phyloP scores from a whole-genome alignment of 768 basidiomycete genomes.

The Phlebiopsis gigantea region DNA sequence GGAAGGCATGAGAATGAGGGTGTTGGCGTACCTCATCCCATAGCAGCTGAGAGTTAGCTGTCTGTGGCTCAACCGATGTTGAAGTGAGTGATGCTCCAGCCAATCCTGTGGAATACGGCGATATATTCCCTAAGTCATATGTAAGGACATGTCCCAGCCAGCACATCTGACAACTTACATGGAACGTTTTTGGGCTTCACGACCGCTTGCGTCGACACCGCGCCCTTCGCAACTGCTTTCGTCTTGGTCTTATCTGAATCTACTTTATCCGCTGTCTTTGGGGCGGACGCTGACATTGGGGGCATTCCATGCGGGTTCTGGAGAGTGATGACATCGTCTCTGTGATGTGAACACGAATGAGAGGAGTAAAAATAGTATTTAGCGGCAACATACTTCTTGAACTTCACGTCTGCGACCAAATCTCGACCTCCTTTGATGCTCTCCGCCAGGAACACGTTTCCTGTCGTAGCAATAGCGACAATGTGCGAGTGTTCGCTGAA shows the following conservation, averaged over 20 bases:
- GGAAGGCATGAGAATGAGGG: neutral
- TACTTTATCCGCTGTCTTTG: constrained; percentile 11
- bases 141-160: constrained; percentile 1
- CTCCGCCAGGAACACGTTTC: constrained; percentile 91
- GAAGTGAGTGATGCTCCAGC: constrained; percentile 93
- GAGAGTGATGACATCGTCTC: constrained; percentile 87
- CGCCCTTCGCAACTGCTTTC: constrained; percentile 21
- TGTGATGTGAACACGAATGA: constrained; percentile 21
- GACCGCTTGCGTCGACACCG: constrained; percentile 32
- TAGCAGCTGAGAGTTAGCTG: constrained; percentile 69
- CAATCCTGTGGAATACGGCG: constrained; percentile 86
- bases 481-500: constrained; percentile 97
- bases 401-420: constrained; percentile 77
- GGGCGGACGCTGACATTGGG: constrained; percentile 47
- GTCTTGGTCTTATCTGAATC: constrained; percentile 26
- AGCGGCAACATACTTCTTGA: constrained; percentile 60
- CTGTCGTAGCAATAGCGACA: constrained; percentile 82
- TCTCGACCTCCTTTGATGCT: constrained; percentile 85
- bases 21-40: constrained; percentile 75
- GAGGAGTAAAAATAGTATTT: neutral
- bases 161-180: constrained; percentile 40
- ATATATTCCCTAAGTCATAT: constrained; percentile 65
- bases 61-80: constrained; percentile 80
- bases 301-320: constrained; percentile 85
- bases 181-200: constrained; percentile 57